Evolutionary conservation across 31 red algal species (phyloP), one percentile per base, ranked within the genome.

Genomic region (Odonthalia washingtoniensis): DNA sequence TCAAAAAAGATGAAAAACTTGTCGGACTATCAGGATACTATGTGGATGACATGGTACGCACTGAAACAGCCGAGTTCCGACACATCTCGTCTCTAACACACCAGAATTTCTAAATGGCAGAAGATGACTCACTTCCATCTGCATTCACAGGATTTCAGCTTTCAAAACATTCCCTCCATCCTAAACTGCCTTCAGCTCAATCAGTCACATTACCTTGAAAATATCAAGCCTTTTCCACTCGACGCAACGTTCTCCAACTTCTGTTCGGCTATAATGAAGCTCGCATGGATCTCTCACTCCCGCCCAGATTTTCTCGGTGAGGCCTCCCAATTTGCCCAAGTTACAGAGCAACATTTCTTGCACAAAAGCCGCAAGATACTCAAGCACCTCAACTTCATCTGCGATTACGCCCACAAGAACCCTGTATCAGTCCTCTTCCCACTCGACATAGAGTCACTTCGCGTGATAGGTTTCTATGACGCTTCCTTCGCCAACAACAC

Each of bases 401-500:
- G n/a, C n/a, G n/a, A n/a, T n/a, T n/a, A n/a, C n/a, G n/a, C n/a
- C n/a, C n/a, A n/a, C n/a, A n/a, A n/a, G n/a, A n/a, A n/a, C n/a
- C n/a, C n/a, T n/a, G n/a, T n/a, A n/a, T n/a, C n/a, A n/a, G n/a
- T n/a, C n/a, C n/a, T n/a, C n/a, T n/a, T n/a, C n/a, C n/a, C n/a
- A n/a, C n/a, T n/a, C n/a, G n/a, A n/a, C n/a, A n/a, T n/a, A n/a
- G n/a, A n/a, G n/a, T n/a, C n/a, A n/a, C n/a, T n/a, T n/a, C n/a
- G n/a, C n/a, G n/a, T n/a, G n/a, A n/a, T n/a, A n/a, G n/a, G n/a
- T n/a, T n/a, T n/a, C n/a, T n/a, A n/a, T n/a, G n/a, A n/a, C n/a
- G n/a, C n/a, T n/a, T n/a, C 67, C 28, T 85, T 85, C 28, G 82
- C 82, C 27, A 85, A 85, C 42, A 74, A 85, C 43, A 34, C 40